Evolutionary conservation across 2,329 filamentous ascomycete species (phyloP), one percentile per base, ranked within the genome.

Genomic region (Akanthomyces uredinophilus): DNA sequence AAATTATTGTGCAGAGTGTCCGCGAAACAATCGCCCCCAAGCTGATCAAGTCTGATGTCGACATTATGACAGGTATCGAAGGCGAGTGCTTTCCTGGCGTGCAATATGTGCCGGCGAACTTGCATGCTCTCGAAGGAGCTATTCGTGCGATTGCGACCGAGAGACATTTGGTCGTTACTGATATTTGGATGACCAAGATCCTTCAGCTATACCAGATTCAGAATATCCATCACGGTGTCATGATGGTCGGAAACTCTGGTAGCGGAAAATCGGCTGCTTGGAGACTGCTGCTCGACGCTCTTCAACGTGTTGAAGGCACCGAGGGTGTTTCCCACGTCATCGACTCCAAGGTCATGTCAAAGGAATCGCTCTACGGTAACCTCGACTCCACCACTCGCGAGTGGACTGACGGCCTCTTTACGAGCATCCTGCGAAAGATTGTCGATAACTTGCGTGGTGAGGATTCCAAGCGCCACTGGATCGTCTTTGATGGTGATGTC

Each of bases 221-320:
- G 75, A 90, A 88, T 67, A 92, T 99, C 63, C 95, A 99, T 71
- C 95, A 99, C 69, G 95, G 95, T 88, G 95, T 99, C 32, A 99
- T 99, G 96, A 98, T 99, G 95, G 95, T 99, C 11, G 95, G 95
- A 65, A 92, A 91, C 71, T 97, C 96, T 35, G 95, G 96, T n/a
- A 90, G 94, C 51, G 96, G 96, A 72, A 99, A 99, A 78, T 97
- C 95, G 46, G 87, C 90, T 1, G 91, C 95, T 5, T 99, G 96
- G 95, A 92, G 91, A 70, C 87, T 96, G 47, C 82, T 99, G 57
- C 83, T 99, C 22, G 90, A 96, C 70, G 95, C 96, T 18, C 78
- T 99, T 63, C 94, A 98, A 70, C 87, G 90, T 69, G 91, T 96
- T 16, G 95, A 99, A 73, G 88, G 89, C 27, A 83, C 96, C 7